A percentile compares a stretch with the other conserved stretches of the same genome.
phyloP scores from a whole-genome alignment of 2,329 filamentous ascomycete species.

The Aureobasidium mangrovei region DNA sequence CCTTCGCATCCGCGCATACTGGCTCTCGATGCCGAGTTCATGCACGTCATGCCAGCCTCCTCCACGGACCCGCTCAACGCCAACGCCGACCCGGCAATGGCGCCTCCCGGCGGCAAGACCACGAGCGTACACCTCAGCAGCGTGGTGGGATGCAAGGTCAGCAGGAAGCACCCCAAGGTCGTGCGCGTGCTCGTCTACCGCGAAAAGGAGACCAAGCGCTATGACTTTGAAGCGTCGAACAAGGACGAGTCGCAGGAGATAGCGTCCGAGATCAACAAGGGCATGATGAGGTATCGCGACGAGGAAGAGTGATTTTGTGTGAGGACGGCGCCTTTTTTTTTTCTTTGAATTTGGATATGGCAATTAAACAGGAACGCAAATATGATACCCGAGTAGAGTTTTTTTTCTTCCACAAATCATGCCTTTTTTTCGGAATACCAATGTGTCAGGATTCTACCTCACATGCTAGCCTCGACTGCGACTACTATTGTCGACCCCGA shows the following conservation, averaged over 20 bases:
- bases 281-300: slow-evolving; percentile 28
- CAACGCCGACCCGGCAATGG: slow-evolving; percentile 19
- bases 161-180: slow-evolving; percentile 68
- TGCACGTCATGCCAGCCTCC: slow-evolving; percentile 64
- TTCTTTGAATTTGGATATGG: no score
- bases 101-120: slow-evolving; percentile 44
- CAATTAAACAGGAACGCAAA: no score
- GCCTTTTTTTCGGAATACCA: no score
- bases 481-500: no score
- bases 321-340: no score
- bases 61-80: slow-evolving; percentile 27
- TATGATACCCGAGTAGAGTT: no score
- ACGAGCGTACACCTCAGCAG: slow-evolving; percentile 77
- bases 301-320: slow-evolving; percentile 8
- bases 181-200: slow-evolving; percentile 74
- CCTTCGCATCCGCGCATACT: slow-evolving; percentile 66
- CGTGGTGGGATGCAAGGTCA: slow-evolving; percentile 74
- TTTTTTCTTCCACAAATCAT: no score
- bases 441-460: no score
- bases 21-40: slow-evolving; percentile 75
- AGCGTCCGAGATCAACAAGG: slow-evolving; percentile 68
- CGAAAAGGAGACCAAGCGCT: slow-evolving; percentile 67
- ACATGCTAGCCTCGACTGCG: no score
- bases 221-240: slow-evolving; percentile 74
- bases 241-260: slow-evolving; percentile 68